Evolutionary conservation across 768 basidiomycete genomes (phyloP), one percentile per base, ranked within the genome.

Genomic region (Dacryopinax spathularia): DNA sequence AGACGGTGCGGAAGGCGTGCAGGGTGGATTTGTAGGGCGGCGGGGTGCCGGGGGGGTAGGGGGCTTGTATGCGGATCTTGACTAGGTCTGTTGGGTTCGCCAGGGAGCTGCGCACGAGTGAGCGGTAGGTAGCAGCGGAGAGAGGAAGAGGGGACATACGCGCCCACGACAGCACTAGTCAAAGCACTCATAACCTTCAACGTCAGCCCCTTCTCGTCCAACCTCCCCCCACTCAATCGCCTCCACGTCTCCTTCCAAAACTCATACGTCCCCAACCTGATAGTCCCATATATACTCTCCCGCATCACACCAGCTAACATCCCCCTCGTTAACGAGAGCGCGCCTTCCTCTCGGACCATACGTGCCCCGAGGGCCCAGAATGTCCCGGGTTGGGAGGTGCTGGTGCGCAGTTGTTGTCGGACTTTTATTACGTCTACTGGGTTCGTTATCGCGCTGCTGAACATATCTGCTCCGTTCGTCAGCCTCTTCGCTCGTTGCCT

Each of bases 1-100:
- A 76, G 35, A 75, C 70, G 15, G 69, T 63, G 15, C 70, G 67
- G 65, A 74, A 74, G 2, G 74, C 74, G 62, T 74, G 72, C 15
- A 70, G 69, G 66, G 70, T 71, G 34, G 65, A 70, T 16, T 68
- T 67, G 66, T 75, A 76, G 0, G 75, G 75, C 22, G 43, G 10
- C 13, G 43, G 43, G 36, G 67, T 69, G 18, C 74, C 75, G 13
- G 68, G 41, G 6, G 75, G 75, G 62, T 75, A 74, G 66, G 73
- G 66, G 2, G 75, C 73, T 63, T 76, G 75, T 73, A 76, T 75
- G 1, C 75, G 70, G n/a, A 76, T 73, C 71, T 75, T 75, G 39
- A 75, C 71, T 1, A 76, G 68, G 62, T 76, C 75, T 1, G 74
- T 71, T 7, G 75, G 75, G 56, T 74, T 76, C 0, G 75, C 75